Evolutionary conservation across 2,329 filamentous ascomycete species (phyloP).

Genomic region (Hymenoscyphus repandus): DNA sequence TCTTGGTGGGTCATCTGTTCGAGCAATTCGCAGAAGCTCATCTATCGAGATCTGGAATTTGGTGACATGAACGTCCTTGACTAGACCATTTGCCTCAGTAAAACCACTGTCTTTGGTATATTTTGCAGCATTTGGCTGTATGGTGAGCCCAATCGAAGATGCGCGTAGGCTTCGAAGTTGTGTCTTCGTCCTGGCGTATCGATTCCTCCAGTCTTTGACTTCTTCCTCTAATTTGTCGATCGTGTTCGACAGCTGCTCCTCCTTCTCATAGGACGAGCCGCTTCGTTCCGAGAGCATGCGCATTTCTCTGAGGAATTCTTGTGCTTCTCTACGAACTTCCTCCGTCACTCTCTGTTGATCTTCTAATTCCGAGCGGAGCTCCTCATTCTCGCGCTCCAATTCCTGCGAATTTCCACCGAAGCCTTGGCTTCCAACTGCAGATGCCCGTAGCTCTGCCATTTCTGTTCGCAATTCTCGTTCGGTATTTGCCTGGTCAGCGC

Average conservation of each 20-base stretch:
- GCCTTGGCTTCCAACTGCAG: constrained; percentile 24
- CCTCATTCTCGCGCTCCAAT: constrained; percentile 60
- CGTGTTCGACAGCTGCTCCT: constrained; percentile 70
- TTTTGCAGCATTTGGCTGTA: constrained; percentile 65
- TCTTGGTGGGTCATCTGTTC: constrained; percentile 65
- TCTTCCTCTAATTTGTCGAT: constrained; percentile 76
- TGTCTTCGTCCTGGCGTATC: constrained; percentile 83
- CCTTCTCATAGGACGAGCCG: constrained; percentile 71
- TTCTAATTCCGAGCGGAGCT: constrained; percentile 57
- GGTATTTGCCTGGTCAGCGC: constrained; percentile 60
- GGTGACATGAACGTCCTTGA: constrained; percentile 89
- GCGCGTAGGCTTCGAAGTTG: constrained; percentile 77
- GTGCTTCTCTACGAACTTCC: constrained; percentile 79
- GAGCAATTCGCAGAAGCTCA: constrained; percentile 74
- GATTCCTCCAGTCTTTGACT: constrained; percentile 82
- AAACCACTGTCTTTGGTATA: constrained; percentile 63
- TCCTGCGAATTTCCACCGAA: constrained; percentile 44
- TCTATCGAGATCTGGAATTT: constrained; percentile 94
- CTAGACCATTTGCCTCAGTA: constrained; percentile 65
- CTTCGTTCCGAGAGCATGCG: constrained; percentile 76
- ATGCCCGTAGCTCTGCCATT: constrained; percentile 48
- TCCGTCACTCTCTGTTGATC: constrained; percentile 81
- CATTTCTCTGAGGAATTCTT: constrained; percentile 85
- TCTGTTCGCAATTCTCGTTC: constrained; percentile 59
- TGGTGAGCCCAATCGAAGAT: constrained; percentile 68